Percentiles rank a stretch among this genome's conserved stretches.
Evolutionary conservation across 225 moss, liverwort and hornwort genomes (phyloP).

Genomic region (Bryum argenteum): DNA sequence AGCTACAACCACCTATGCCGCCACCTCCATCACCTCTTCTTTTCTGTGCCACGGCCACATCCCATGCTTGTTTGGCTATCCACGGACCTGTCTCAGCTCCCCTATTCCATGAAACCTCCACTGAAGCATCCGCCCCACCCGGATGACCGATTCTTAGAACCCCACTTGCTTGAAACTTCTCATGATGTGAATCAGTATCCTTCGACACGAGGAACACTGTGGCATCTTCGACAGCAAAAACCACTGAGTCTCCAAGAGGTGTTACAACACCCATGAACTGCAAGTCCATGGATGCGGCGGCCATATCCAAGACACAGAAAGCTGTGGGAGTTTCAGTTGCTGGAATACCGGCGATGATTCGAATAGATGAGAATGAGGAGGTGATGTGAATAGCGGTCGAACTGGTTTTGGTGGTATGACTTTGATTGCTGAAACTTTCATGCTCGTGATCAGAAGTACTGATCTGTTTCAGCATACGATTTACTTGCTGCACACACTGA

Average conservation of each 20-base stretch:
- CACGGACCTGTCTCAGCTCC: constrained; percentile 60
- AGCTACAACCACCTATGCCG: constrained; percentile 89
- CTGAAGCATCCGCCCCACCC: constrained; percentile 56
- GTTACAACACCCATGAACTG: constrained; percentile 42
- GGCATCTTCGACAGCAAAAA: constrained; percentile 45
- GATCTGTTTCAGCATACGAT: constrained; percentile 43
- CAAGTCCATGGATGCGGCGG: constrained; percentile 46
- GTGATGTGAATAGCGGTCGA: constrained; percentile 54
- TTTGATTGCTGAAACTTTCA: constrained; percentile 36
- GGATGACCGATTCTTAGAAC: constrained; percentile 52
- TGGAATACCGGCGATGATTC: constrained; percentile 62
- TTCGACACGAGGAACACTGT: constrained; percentile 47
- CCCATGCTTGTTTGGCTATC: constrained; percentile 89
- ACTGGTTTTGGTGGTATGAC: constrained; percentile 23
- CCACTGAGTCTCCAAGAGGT: constrained; percentile 43
- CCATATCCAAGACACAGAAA: constrained; percentile 56
- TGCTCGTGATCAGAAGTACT: constrained; percentile 35
- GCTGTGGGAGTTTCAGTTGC: constrained; percentile 29
- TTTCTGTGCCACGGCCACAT: constrained; percentile 79
- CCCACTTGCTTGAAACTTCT: constrained; percentile 39
- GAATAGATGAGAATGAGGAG: constrained; percentile 60
- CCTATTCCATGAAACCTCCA: constrained; percentile 77
- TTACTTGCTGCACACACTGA: constrained; percentile 68
- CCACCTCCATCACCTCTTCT: constrained; percentile 87
- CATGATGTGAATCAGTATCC: constrained; percentile 35